A percentile compares a stretch with the other conserved stretches of the same genome.
phyloP scores from a whole-genome alignment of 2,329 filamentous ascomycete species.

The Pseudomassariella vexata region DNA sequence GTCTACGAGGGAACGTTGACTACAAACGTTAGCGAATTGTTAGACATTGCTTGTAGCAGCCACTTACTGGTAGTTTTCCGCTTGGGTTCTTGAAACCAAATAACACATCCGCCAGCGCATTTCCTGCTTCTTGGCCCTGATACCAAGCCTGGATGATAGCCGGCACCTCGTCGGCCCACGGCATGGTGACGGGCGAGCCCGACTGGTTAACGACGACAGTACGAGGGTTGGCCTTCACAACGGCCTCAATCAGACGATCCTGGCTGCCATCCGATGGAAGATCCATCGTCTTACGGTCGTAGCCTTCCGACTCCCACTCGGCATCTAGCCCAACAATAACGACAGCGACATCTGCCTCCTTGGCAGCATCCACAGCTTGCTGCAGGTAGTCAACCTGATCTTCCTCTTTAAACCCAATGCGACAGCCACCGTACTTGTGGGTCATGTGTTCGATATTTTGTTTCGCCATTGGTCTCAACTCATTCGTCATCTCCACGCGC shows the following conservation, averaged over 20 bases:
- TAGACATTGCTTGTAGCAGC: neutral
- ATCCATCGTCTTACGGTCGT: constrained; percentile 59
- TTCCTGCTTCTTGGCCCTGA: constrained; percentile 63
- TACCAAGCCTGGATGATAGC: constrained; percentile 68
- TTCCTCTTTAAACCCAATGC: constrained; percentile 65
- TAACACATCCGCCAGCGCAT: constrained; percentile 61
- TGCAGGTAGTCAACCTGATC: constrained; percentile 57
- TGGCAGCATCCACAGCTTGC: constrained; percentile 58
- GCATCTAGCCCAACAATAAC: constrained; percentile 65
- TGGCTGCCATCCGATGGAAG: constrained; percentile 51
- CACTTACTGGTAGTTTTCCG: constrained; percentile 58
- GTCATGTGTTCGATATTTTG: constrained; percentile 51
- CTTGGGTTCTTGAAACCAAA: constrained; percentile 59
- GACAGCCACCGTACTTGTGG: constrained; percentile 64
- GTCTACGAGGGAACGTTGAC: constrained; percentile 59
- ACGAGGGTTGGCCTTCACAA: constrained; percentile 56
- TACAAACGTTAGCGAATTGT: constrained; percentile 18
- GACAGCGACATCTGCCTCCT: constrained; percentile 59
- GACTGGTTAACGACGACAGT: constrained; percentile 67
- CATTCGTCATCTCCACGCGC: constrained; percentile 60
- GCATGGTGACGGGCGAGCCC: constrained; percentile 64
- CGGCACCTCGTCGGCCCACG: constrained; percentile 60
- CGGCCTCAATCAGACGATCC: constrained; percentile 57
- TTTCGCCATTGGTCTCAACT: constrained; percentile 55
- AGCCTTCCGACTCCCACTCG: constrained; percentile 73